A percentile compares a stretch with the other conserved stretches of the same genome.
phyloP scores from a whole-genome alignment of 2,329 filamentous ascomycete genomes.

The Trichoderma polysporum region DNA sequence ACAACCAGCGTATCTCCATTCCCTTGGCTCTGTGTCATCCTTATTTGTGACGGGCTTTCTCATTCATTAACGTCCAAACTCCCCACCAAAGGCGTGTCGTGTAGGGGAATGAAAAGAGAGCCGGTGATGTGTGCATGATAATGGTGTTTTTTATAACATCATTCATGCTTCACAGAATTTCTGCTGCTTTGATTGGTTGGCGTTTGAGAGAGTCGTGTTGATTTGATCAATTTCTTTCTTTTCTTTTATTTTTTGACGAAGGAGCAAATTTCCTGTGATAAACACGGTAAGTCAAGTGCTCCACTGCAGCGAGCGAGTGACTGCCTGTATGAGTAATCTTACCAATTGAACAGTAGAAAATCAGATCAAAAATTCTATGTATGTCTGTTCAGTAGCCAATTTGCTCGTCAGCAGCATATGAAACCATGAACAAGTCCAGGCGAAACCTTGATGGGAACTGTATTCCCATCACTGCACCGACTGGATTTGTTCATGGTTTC shows the following conservation, averaged over 20 bases:
- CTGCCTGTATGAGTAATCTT: background rate
- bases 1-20: background rate
- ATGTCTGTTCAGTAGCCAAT: background rate
- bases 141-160: background rate
- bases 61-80: background rate
- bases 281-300: background rate
- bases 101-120: background rate
- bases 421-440: background rate
- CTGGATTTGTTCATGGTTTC: background rate
- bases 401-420: background rate
- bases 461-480: background rate
- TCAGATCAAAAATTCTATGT: no score
- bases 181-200: background rate
- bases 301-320: background rate
- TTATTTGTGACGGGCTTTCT: background rate
- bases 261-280: background rate
- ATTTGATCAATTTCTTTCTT: background rate
- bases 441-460: background rate
- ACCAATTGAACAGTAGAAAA: background rate
- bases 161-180: background rate
- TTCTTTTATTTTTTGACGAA: background rate
- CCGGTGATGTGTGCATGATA: background rate
- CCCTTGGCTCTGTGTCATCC: background rate
- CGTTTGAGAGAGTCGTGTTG: background rate
- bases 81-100: background rate